A percentile compares a stretch with the other conserved stretches of the same genome.
These are phyloP conservation scores for Colletotrichum scovillei DNA, from an alignment of 2,329 filamentous ascomycete species.

Conservation along the genomic window DNA sequence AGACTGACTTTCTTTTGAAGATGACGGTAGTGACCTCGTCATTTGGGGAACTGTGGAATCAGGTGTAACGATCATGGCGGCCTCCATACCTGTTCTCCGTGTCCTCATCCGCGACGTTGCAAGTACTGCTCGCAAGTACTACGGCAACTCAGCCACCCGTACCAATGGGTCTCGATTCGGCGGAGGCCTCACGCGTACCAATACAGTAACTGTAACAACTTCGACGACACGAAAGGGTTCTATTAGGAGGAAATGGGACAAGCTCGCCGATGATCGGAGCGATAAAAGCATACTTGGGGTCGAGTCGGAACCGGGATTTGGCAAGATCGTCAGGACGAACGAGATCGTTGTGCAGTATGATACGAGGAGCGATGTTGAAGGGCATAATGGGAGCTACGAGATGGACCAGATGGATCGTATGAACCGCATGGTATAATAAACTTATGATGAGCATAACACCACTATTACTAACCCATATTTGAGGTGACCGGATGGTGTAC, in stretches of 20 bases:
- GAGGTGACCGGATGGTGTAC: no score
- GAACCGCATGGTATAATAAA: conserved; percentile 28
- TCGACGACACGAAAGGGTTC: conserved; percentile 14
- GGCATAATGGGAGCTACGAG: conserved; percentile 11
- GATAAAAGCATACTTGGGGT: conserved; percentile 30
- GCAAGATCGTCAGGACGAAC: conserved; percentile 38
- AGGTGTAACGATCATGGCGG: conserved; percentile 24
- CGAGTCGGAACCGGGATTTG: conserved; percentile 17
- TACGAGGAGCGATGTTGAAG: conserved; percentile 4
- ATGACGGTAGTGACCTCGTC: conserved; percentile 17
- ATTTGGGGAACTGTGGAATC: conserved; percentile 26
- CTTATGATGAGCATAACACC: neutral
- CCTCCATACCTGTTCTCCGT: conserved; percentile 35
- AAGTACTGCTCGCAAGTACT: conserved; percentile 14
- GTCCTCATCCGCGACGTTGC: conserved; percentile 33
- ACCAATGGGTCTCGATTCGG: conserved; percentile 8
- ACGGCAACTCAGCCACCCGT: conserved; percentile 7
- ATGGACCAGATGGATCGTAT: conserved; percentile 25
- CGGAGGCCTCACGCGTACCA: neutral
- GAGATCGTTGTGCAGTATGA: conserved; percentile 38
- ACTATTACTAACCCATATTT: neutral
- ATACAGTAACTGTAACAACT: conserved; percentile 20
- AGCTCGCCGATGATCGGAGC: conserved; percentile 32
- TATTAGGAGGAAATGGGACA: conserved; percentile 18
- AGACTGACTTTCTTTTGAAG: conserved; percentile 34